These are phyloP conservation scores for Colletotrichum plurivorum DNA, from an alignment of 2,329 filamentous ascomycete species.

Conservation along the genomic window DNA sequence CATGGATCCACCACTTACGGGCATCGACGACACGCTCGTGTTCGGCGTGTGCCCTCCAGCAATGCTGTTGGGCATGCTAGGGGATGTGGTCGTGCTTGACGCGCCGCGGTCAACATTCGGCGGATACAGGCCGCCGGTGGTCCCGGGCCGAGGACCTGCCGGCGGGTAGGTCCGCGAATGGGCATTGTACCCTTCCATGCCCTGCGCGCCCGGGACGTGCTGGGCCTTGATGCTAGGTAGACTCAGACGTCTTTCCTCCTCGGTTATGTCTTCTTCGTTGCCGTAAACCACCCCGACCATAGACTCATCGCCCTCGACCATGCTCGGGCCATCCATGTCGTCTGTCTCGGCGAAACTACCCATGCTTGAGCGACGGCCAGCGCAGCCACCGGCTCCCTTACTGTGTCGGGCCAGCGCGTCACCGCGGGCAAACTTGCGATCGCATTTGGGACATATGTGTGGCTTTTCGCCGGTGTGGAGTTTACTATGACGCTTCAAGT, in stretches of 20 bases:
- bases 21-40: constrained; percentile 64
- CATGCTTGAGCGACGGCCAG: constrained; percentile 89
- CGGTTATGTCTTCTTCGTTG: constrained; percentile 72
- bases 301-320: constrained; percentile 67
- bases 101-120: constrained; percentile 71
- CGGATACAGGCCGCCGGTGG: constrained; percentile 71
- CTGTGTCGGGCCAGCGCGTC: constrained; percentile 95
- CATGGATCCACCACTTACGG: constrained; percentile 66
- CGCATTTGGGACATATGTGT: constrained; percentile 94
- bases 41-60: constrained; percentile 61
- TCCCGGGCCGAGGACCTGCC: constrained; percentile 66
- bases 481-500: constrained; percentile 96
- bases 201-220: constrained; percentile 70
- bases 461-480: constrained; percentile 96
- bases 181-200: constrained; percentile 66
- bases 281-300: constrained; percentile 58
- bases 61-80: constrained; percentile 61
- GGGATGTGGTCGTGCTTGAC: constrained; percentile 68
- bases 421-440: constrained; percentile 93
- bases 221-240: constrained; percentile 82
- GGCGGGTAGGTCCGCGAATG: constrained; percentile 87
- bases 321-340: constrained; percentile 72
- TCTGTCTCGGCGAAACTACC: constrained; percentile 86
- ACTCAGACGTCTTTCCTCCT: constrained; percentile 75
- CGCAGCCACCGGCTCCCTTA: constrained; percentile 95